phyloP scores from a whole-genome alignment of 1,139 yeast genomes.

The Blastobotrys buckinghamii region DNA sequence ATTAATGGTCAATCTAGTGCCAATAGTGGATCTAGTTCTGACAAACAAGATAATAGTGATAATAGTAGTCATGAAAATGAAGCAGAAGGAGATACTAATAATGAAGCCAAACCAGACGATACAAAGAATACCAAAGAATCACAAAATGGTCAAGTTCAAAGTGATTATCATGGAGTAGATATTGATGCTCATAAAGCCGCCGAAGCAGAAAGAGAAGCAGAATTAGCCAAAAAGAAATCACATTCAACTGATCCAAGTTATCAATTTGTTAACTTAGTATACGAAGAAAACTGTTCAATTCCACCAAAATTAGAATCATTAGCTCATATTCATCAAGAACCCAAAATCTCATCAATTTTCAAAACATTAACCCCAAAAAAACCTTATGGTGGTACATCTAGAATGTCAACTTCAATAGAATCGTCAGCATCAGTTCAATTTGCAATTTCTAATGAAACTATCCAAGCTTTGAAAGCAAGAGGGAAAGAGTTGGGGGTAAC shows the following conservation, averaged over 20 bases:
- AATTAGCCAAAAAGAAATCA: no score
- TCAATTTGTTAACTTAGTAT: no score
- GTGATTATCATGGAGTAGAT: not conserved
- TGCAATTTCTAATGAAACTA: not conserved
- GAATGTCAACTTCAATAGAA: not conserved
- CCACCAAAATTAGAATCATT: not conserved
- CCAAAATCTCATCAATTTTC: not conserved
- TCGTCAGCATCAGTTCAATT: not conserved
- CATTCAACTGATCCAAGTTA: no score
- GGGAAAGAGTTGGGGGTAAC: constrained; percentile 14
- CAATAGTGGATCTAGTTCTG: no score
- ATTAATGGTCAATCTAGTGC: not conserved
- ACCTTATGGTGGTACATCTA: not conserved
- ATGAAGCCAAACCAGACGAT: not conserved
- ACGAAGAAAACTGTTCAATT: no score
- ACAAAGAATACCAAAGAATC: no score
- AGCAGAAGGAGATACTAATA: not conserved
- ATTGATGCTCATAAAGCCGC: not conserved
- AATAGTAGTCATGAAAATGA: not conserved
- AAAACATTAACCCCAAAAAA: not conserved
- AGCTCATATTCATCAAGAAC: not conserved
- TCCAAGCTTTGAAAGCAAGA: constrained; percentile 2
- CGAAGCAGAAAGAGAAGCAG: no score
- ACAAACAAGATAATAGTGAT: not conserved
- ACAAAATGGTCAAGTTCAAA: not conserved